Evolutionary conservation across 2,329 filamentous ascomycete species (phyloP), one percentile per base, ranked within the genome.

Genomic region (Elsinoe batatas): DNA sequence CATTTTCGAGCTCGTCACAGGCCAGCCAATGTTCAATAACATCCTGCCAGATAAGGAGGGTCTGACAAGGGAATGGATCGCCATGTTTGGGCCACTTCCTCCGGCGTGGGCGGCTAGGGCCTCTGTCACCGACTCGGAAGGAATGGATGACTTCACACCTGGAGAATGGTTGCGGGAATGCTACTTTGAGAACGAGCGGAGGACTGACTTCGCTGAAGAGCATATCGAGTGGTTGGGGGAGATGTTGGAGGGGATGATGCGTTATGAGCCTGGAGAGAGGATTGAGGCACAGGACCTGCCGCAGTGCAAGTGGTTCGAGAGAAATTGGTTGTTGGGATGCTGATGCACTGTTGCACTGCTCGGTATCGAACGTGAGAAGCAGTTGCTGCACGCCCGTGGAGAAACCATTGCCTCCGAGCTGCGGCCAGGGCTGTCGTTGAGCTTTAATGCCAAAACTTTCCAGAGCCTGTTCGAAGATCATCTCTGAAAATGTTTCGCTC

Each of bases 1-100:
- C 4, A 33, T 61, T 13, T 61, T 61, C 43, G 58, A 62, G 42
- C 59, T 62, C 35, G 47, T 60, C 6, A 61, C 58, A 22, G 62
- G 61, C 12, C 59, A 63, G 15, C 17, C 61, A 11, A 53, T 58
- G 3, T 63, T 63, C 32, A 36, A 54, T 17, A 54, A 35, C 12
- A 13, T 54, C 12, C 10, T 43, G 18, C 36, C 51, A 4, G 30
- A 32, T 20, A 33, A 42, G 26, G 33, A 51, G 18, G 12, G 26
- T 1, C 18, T 50, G 32, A 22, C 49, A 6, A 33, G 20, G 26
- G 36, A 54, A 18, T 42, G 36, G 51, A 54, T 54, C 8, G 36
- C 36, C 15, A 35, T 15, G 37, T 42, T 54, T 13, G 51, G 51
- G n/a, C 36, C 51, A 30, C 30, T 43, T 8, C 51, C 51, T 10